Evolutionary conservation across 2,329 filamentous ascomycete species (phyloP).

Genomic region (Hymenoscyphus linearis): DNA sequence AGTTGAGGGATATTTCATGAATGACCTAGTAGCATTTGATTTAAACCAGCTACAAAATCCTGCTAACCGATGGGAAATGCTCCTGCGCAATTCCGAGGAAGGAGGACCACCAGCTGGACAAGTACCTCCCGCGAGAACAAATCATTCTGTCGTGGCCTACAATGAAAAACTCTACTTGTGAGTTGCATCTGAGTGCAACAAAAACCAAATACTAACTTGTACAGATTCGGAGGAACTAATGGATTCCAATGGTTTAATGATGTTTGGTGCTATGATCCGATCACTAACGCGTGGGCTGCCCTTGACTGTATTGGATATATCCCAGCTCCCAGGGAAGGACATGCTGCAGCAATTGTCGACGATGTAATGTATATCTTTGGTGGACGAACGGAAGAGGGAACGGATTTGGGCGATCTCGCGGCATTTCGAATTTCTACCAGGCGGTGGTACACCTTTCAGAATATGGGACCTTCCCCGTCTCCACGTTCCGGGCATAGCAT

Average conservation of each 20-base stretch:
- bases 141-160: slow-evolving; percentile 86
- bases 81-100: slow-evolving; percentile 70
- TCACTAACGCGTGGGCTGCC: slow-evolving; percentile 76
- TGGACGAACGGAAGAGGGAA: slow-evolving; percentile 87
- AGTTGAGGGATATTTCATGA: slow-evolving; percentile 97
- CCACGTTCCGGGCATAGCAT: slow-evolving; percentile 94
- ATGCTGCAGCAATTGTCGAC: slow-evolving; percentile 87
- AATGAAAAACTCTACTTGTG: slow-evolving; percentile 92
- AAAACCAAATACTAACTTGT: slow-evolving; percentile 15
- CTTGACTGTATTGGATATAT: slow-evolving; percentile 98
- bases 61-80: slow-evolving; percentile 87
- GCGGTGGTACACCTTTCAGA: slow-evolving; percentile 98
- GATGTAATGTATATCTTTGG: slow-evolving; percentile 99
- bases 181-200: slow-evolving; percentile 35
- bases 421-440: slow-evolving; percentile 77
- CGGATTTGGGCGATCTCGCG: slow-evolving; percentile 86
- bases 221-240: slow-evolving; percentile 93
- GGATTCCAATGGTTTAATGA: slow-evolving; percentile 98
- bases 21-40: slow-evolving; percentile 92
- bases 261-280: slow-evolving; percentile 92
- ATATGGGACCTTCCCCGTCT: slow-evolving; percentile 95
- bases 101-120: slow-evolving; percentile 54
- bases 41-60: slow-evolving; percentile 89
- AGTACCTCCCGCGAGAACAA: slow-evolving; percentile 84
- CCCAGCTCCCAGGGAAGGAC: slow-evolving; percentile 85